phyloP scores from a whole-genome alignment of 1,284 basidiomycete species.

The Wallemia mellicola region DNA sequence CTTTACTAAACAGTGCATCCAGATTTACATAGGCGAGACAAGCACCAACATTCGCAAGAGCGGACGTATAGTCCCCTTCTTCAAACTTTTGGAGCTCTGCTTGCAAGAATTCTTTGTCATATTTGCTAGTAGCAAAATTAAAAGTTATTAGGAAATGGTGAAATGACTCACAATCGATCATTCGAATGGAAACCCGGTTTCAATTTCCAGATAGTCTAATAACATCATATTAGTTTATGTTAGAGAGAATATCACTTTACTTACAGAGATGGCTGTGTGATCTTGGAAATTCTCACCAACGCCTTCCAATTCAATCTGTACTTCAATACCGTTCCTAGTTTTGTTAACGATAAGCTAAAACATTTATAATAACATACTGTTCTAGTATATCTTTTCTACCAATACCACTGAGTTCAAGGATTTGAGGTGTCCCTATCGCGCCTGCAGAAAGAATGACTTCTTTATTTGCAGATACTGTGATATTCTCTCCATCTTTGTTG shows the following conservation, averaged over 20 bases:
- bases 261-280: slow-evolving; percentile 5
- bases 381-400: slow-evolving; percentile 7
- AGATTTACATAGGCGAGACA: not conserved
- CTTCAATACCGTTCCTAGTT: slow-evolving; percentile 5
- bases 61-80: not conserved
- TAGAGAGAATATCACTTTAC: too few relatives aligned
- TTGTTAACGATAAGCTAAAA: slow-evolving; percentile 4
- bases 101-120: not conserved
- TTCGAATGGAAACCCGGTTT: not conserved
- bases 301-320: not conserved
- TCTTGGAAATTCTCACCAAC: slow-evolving; percentile 11
- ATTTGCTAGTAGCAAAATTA: not conserved
- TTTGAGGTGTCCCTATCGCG: slow-evolving; percentile 11
- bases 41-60: not conserved
- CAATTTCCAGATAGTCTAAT: not conserved
- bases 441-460: slow-evolving; percentile 13
- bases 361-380: not conserved
- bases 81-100: not conserved
- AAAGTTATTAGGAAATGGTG: not conserved
- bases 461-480: slow-evolving; percentile 7
- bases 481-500: slow-evolving; percentile 3
- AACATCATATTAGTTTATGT: too few relatives aligned
- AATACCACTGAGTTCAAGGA: slow-evolving; percentile 11
- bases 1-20: not conserved
- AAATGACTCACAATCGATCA: not conserved